Percentiles rank a stretch among this genome's conserved stretches.
Conservation (phyloP, 2,329 filamentous ascomycete species). For the Cladophialophora carrionii region DNA sequence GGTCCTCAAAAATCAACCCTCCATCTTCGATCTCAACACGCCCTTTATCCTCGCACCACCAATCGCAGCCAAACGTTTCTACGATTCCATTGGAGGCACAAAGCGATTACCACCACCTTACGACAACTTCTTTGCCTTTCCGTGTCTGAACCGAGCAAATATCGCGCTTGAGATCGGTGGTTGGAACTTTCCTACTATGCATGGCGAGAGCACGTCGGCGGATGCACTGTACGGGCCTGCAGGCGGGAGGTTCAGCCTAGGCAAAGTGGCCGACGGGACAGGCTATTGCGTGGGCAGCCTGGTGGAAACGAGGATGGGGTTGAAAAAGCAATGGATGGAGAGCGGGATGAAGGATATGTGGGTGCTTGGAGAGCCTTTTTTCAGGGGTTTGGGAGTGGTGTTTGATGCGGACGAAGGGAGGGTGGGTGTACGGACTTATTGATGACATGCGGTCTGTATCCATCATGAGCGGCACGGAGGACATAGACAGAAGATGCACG, state of each 20-base stretch:
- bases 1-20: slow-evolving; percentile 42
- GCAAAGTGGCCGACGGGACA: slow-evolving; percentile 27
- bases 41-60: slow-evolving; percentile 38
- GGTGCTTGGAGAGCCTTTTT: slow-evolving; percentile 39
- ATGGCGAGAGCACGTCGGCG: slow-evolving; percentile 17
- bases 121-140: slow-evolving; percentile 33
- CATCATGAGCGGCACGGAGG: not conserved
- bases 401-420: slow-evolving; percentile 34
- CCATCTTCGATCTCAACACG: slow-evolving; percentile 40
- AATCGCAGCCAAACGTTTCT: slow-evolving; percentile 25
- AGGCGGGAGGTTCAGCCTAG: slow-evolving; percentile 35
- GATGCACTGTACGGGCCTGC: slow-evolving; percentile 32
- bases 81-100: slow-evolving; percentile 34
- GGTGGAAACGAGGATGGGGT: slow-evolving; percentile 23
- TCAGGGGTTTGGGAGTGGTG: slow-evolving; percentile 33
- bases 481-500: not conserved
- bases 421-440: slow-evolving; percentile 37
- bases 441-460: slow-evolving; percentile 9
- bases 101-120: slow-evolving; percentile 24
- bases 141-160: slow-evolving; percentile 34
- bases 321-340: slow-evolving; percentile 20
- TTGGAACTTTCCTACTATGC: slow-evolving; percentile 32
- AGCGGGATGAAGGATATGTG: slow-evolving; percentile 34
- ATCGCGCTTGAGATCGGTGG: slow-evolving; percentile 35
- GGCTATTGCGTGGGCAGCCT: slow-evolving; percentile 28